Base-by-base conservation (phyloP, 2,329 filamentous ascomycete genomes). In the Orbilia javanica region DNA sequence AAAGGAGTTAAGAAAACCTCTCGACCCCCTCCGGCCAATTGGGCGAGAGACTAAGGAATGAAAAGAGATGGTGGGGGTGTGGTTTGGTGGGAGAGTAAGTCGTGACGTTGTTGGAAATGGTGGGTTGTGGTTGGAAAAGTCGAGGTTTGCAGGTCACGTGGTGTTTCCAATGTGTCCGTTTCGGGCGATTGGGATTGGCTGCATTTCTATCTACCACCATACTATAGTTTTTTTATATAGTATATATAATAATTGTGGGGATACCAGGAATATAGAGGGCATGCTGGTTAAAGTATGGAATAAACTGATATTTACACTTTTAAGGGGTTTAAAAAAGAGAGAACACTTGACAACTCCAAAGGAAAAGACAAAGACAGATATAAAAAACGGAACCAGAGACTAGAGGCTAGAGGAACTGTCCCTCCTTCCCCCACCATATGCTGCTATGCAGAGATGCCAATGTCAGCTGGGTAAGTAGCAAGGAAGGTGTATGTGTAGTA, bases 221-320 rank as follows among this genome's bases (percentile, higher is more conserved):
- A n/a, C n/a, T n/a, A n/a, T n/a, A n/a, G n/a, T n/a, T n/a, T n/a
- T n/a, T n/a, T n/a, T n/a, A n/a, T n/a, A n/a, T n/a, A n/a, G n/a
- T n/a, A n/a, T n/a, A n/a, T n/a, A n/a, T n/a, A n/a, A 10, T 34
- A 34, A 34, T 34, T 34, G 10, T 10, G 31, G 31, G 31, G 31
- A 10, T 10, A 34, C 31, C 31, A 34, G 31, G 31, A 63, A 44
- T 34, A 39, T 39, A 5, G 60, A 50, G 10, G 13, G 15, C 25
- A 48, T 48, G 42, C 22, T 57, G 39, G 22, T 31, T n/a, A 34
- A 46, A 39, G 36, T 5, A 69, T 53, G 34, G 27, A 63, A 29
- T 20, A 36, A 57, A 60, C 44, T 70, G 57, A 55, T 77, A 77
- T 77, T 77, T 77, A 77, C 73, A 77, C 73, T 77, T 77, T 77